Percentiles rank a stretch among this genome's conserved stretches.
Conservation (phyloP, 2,329 filamentous ascomycete genomes). For the Phialophora chinensis region DNA sequence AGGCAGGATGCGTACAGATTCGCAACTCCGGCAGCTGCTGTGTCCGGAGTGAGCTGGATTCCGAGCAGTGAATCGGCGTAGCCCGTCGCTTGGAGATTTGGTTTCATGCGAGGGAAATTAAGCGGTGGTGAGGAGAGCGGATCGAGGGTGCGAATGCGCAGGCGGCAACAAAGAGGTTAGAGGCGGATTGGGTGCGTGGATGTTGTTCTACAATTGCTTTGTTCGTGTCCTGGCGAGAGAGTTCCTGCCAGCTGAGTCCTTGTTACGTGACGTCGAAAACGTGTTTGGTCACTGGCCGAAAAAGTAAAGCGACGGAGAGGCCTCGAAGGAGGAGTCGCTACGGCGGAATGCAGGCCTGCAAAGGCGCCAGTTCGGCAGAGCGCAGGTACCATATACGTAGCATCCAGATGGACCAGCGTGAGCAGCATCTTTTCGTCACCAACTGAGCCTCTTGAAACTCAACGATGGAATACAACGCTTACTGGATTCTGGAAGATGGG, state of each 20-base stretch:
- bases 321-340: neutral
- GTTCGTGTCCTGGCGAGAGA: neutral
- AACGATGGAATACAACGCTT: neutral
- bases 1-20: neutral
- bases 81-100: constrained; percentile 17
- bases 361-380: neutral
- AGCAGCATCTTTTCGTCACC: neutral
- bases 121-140: constrained; percentile 7
- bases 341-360: neutral
- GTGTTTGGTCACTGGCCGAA: neutral
- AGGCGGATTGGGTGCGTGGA: neutral
- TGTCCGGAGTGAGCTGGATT: neutral
- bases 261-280: constrained; percentile 1
- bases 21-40: neutral
- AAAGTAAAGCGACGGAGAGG: neutral
- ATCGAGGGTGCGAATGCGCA: constrained; percentile 2
- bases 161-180: constrained; percentile 5
- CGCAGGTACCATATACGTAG: neutral
- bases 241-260: neutral
- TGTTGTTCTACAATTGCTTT: neutral
- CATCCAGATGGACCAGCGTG: too few relatives aligned
- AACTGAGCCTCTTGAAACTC: too few relatives aligned
- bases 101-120: constrained; percentile 18
- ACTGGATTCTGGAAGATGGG: neutral
- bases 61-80: constrained; percentile 5